Percentiles rank a stretch among this genome's conserved stretches.
phyloP scores from a whole-genome alignment of 331 rosid species.

The Telfairia occidentalis region DNA sequence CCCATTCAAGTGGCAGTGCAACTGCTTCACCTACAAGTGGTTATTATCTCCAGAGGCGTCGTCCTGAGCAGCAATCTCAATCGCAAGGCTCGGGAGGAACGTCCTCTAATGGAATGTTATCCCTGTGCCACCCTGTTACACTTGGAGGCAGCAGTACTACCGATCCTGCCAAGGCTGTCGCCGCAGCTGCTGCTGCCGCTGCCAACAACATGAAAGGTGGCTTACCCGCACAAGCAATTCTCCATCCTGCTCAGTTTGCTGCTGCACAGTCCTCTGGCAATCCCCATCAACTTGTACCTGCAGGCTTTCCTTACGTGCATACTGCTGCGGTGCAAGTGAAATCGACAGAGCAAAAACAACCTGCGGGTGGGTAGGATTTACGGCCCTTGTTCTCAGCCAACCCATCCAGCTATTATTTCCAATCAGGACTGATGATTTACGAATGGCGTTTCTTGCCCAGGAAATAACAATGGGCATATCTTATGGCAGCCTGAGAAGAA shows the following conservation, averaged over 20 bases:
- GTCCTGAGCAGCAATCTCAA: slow-evolving; percentile 53
- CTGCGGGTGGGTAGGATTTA: slow-evolving; percentile 81
- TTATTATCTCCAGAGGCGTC: slow-evolving; percentile 49
- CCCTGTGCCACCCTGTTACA: slow-evolving; percentile 33
- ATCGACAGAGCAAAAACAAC: slow-evolving; percentile 92
- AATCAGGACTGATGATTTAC: slow-evolving; percentile 17
- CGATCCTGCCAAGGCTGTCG: slow-evolving; percentile 49
- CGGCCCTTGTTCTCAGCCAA: not conserved
- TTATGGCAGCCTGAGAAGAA: slow-evolving; percentile 26
- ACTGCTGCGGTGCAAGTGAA: slow-evolving; percentile 43
- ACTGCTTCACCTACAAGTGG: slow-evolving; percentile 36
- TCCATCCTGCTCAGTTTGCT: slow-evolving; percentile 54
- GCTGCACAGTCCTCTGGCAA: slow-evolving; percentile 50
- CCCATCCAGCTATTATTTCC: not conserved
- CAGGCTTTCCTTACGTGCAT: slow-evolving; percentile 50
- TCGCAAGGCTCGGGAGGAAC: slow-evolving; percentile 44
- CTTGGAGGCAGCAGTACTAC: slow-evolving; percentile 22
- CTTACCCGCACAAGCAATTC: slow-evolving; percentile 40
- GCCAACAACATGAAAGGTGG: slow-evolving; percentile 41
- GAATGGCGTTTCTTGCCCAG: slow-evolving; percentile 11
- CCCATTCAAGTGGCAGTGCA: slow-evolving; percentile 43
- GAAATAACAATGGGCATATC: slow-evolving; percentile 14
- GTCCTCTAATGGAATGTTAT: slow-evolving; percentile 52
- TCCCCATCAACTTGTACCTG: slow-evolving; percentile 46
- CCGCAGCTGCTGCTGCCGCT: slow-evolving; percentile 12